Base-by-base conservation (phyloP, 208 protist genomes). In the Trypanosoma rangeli region DNA sequence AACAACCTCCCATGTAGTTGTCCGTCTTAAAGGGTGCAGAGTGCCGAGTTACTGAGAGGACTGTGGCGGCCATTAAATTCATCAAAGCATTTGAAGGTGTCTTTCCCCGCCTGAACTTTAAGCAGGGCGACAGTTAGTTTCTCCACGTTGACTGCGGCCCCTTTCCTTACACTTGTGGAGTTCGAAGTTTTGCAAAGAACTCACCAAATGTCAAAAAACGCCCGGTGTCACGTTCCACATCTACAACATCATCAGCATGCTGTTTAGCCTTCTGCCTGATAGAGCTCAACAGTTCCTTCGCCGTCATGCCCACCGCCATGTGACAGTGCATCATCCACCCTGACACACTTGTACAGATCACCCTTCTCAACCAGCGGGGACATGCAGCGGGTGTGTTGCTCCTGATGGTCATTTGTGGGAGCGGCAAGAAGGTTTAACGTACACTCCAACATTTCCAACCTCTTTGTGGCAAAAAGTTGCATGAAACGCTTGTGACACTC, bases 51-150 rank as follows among this genome's bases (percentile, higher is more conserved):
- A 44, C 90, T 79, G 75, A 93, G 84, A 12, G 90, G 87, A 33
- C 76, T 95, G 76, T 87, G 94, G 50, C 89, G 86, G 69, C 74
- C 82, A 76, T 97, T 94, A 79, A 97, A 97, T 58, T 89, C 67
- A 66, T 97, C 89, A 68, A 97, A 97, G 35, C 89, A 85, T 61
- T 97, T 90, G 98, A 78, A 92, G 5, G 87, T 93, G 63, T 66
- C 64, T 63, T 85, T 89, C 55, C 83, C 84, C 53, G 92, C 89
- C 62, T 97, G 89, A 39, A 97, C 87, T 64, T 92, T 76, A 37
- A 97, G 80, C 29, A 80, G 78, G 13, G 86, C 87, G 39, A 95
- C 82, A 22, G 86, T 89, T 39, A 97, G 73, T 15, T 80, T 61
- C 31, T 84, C 56, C n/a, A 92, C 59, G 20, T 77, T 68, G 4